Percentiles rank a stretch among this genome's conserved stretches.
These are phyloP conservation scores for Oldenlandia corymbosa DNA, from an alignment of 257 asterid genomes.

Conservation along the genomic window DNA sequence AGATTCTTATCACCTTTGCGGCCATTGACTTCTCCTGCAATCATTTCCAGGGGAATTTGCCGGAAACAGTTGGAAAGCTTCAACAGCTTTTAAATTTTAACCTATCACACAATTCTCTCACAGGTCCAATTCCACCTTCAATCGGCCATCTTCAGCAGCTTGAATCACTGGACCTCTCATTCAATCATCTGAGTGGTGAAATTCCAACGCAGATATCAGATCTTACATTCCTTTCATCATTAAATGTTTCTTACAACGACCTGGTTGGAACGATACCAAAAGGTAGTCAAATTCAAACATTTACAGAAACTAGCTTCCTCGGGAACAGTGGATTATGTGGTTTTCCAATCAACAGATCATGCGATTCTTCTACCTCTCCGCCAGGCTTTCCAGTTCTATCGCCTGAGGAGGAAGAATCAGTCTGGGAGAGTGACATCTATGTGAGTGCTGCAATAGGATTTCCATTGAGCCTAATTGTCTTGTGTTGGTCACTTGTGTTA, in stretches of 20 bases:
- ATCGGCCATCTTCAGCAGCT: conserved; percentile 23
- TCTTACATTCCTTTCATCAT: conserved; percentile 41
- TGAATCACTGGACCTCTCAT: conserved; percentile 28
- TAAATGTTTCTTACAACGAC: conserved; percentile 42
- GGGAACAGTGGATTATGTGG: conserved; percentile 52
- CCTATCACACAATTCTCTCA: conserved; percentile 37
- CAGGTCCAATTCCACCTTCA: conserved; percentile 28
- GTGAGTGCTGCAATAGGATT: no score
- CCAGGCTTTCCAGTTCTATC: no score
- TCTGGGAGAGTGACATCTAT: no score
- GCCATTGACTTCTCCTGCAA: conserved; percentile 53
- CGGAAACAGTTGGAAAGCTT: conserved; percentile 40
- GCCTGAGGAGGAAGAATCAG: no score
- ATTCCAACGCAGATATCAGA: conserved; percentile 29
- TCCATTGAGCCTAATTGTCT: no score
- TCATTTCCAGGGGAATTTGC: conserved; percentile 43
- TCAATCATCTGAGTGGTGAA: conserved; percentile 25
- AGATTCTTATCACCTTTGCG: conserved; percentile 35
- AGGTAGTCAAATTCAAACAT: conserved; percentile 31
- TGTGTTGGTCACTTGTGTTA: no score
- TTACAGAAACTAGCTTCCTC: conserved; percentile 21
- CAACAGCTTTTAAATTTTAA: conserved; percentile 46
- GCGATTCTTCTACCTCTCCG: no score
- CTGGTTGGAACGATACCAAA: conserved; percentile 40
- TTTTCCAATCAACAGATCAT: no score